Conservation (phyloP, 2,329 filamentous ascomycete genomes). For the Fusarium sacchari region DNA sequence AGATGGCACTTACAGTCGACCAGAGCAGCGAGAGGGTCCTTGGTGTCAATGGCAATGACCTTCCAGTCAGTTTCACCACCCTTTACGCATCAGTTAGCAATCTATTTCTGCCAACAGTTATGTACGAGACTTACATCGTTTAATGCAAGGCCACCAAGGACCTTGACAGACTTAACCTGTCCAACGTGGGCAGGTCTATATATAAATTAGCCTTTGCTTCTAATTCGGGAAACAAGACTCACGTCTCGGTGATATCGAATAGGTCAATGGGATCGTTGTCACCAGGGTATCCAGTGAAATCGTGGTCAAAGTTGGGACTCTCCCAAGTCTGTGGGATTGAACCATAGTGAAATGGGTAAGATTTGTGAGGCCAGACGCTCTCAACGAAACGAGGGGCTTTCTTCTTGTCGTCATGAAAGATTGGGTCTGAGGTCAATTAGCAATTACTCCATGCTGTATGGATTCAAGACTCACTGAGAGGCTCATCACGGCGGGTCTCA, state of each 20-base stretch:
- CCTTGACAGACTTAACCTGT: conserved; percentile 55
- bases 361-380: conserved; percentile 56
- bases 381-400: conserved; percentile 52
- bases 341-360: conserved; percentile 56
- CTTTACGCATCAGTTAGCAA: not conserved
- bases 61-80: conserved; percentile 55
- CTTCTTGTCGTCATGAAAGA: conserved; percentile 54
- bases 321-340: conserved; percentile 59
- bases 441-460: not conserved
- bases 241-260: conserved; percentile 50
- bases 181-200: conserved; percentile 46
- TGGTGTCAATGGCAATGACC: conserved; percentile 51
- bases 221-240: no score
- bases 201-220: not conserved
- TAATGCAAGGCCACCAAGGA: conserved; percentile 53
- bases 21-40: conserved; percentile 50
- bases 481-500: conserved; percentile 53
- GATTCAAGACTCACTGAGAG: conserved; percentile 46
- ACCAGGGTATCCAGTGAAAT: conserved; percentile 50
- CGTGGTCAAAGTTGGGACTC: conserved; percentile 53
- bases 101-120: fast-evolving
- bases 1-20: conserved; percentile 46
- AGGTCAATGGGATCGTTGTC: conserved; percentile 57
- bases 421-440: conserved; percentile 47
- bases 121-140: conserved; percentile 45